A percentile compares a stretch with the other conserved stretches of the same genome.
These are phyloP conservation scores for Rhytidhysteron rufulum DNA, from an alignment of 2,329 filamentous ascomycete species.

Conservation along the genomic window DNA sequence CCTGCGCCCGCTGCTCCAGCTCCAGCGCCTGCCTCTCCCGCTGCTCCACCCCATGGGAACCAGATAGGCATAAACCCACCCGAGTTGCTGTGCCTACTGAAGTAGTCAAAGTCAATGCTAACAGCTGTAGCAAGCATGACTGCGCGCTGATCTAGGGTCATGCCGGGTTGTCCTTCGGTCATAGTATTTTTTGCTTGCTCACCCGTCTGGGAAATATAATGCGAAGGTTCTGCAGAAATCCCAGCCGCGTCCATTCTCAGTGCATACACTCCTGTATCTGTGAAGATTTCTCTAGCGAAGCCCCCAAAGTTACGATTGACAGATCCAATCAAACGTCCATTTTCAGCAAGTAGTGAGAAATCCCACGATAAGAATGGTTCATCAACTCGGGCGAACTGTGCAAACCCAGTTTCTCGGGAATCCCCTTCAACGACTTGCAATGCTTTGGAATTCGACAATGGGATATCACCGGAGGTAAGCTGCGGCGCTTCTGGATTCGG, in stretches of 20 bases:
- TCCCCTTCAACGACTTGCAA: constrained; percentile 39
- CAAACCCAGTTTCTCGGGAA: constrained; percentile 43
- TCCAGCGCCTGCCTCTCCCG: constrained; percentile 14
- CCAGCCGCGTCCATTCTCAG: constrained; percentile 61
- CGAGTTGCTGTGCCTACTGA: constrained; percentile 55
- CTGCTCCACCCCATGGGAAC: constrained; percentile 44
- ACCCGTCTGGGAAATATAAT: constrained; percentile 38
- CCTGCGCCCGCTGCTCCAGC: constrained; percentile 26
- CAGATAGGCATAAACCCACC: constrained; percentile 45
- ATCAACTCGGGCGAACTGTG: constrained; percentile 60
- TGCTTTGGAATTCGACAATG: constrained; percentile 48
- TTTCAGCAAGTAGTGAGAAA: constrained; percentile 54
- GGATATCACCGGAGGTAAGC: constrained; percentile 42
- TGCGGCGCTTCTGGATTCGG: constrained; percentile 34
- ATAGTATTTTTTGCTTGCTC: constrained; percentile 13
- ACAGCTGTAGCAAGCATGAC: constrained; percentile 65
- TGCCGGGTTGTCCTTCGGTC: constrained; percentile 39
- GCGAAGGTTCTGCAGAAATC: constrained; percentile 33
- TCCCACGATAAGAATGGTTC: constrained; percentile 64
- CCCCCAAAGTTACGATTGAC: constrained; percentile 63
- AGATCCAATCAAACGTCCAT: constrained; percentile 52
- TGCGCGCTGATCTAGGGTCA: constrained; percentile 63
- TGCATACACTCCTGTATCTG: constrained; percentile 63
- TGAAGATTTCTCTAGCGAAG: constrained; percentile 62
- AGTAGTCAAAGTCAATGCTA: constrained; percentile 64